phyloP scores from a whole-genome alignment of 768 basidiomycete species.

The Tylopilus sp. region DNA sequence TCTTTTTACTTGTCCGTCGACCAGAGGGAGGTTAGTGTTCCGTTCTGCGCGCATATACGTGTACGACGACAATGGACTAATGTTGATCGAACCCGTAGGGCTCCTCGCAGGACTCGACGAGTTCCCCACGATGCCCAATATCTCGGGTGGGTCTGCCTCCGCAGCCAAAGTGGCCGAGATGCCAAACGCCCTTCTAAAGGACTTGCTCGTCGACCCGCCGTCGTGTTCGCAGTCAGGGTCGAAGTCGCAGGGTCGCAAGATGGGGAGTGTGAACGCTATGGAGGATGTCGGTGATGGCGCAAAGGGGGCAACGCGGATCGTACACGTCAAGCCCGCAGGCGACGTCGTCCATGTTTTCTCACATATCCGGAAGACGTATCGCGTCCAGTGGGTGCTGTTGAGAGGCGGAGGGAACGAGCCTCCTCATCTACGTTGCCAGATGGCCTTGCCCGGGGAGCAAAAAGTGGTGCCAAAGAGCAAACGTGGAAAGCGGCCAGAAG shows the following conservation, averaged over 20 bases:
- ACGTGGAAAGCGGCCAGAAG: conserved; percentile 8
- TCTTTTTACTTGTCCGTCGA: conserved; percentile 75
- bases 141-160: conserved; percentile 42
- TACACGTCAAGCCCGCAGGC: conserved; percentile 49
- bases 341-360: conserved; percentile 83
- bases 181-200: conserved; percentile 36
- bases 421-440: conserved; percentile 19
- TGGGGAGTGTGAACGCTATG: neutral
- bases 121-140: conserved; percentile 62
- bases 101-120: conserved; percentile 89
- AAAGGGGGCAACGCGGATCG: conserved; percentile 31
- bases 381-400: conserved; percentile 66
- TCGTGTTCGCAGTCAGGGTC: conserved; percentile 5
- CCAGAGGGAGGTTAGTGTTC: conserved; percentile 69
- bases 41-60: neutral
- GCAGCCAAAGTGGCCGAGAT: conserved; percentile 32
- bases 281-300: neutral
- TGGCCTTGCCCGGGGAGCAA: conserved; percentile 7
- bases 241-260: neutral
- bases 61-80: conserved; percentile 1
- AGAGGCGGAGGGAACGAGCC: conserved; percentile 55
- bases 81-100: conserved; percentile 43
- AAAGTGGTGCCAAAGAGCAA: conserved; percentile 9
- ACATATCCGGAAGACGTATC: conserved; percentile 86
- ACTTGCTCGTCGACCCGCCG: conserved; percentile 36